Percentiles rank a stretch among this genome's conserved stretches.
phyloP scores from a whole-genome alignment of 192 early-diverging fungal species.

The Podila epicladia region DNA sequence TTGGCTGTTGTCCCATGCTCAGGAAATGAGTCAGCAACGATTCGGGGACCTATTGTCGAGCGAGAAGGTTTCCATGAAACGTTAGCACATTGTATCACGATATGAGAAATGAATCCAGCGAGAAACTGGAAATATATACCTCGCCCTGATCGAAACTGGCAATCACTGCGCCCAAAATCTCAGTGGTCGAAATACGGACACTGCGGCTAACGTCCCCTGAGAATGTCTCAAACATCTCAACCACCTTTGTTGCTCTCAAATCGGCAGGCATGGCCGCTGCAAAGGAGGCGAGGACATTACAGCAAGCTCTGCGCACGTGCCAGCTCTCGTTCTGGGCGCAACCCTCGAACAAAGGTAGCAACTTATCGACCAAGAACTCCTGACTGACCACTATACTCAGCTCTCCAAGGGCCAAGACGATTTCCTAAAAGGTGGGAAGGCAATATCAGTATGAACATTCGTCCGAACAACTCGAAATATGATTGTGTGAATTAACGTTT shows the following conservation, averaged over 20 bases:
- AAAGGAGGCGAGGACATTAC: slow-evolving; percentile 57
- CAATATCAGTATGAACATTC: background rate
- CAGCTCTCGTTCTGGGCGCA: slow-evolving; percentile 65
- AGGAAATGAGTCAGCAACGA: slow-evolving; percentile 60
- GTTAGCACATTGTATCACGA: background rate
- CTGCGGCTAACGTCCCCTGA: slow-evolving; percentile 62
- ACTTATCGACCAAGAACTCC: slow-evolving; percentile 34
- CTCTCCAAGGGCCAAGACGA: slow-evolving; percentile 45
- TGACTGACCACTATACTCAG: slow-evolving; percentile 28
- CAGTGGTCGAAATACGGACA: slow-evolving; percentile 62
- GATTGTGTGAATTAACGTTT: background rate
- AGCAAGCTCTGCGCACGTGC: slow-evolving; percentile 67
- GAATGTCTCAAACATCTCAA: slow-evolving; percentile 60
- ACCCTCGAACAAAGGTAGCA: slow-evolving; percentile 62
- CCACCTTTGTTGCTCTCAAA: slow-evolving; percentile 50
- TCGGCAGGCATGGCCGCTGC: slow-evolving; percentile 59
- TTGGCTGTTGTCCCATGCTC: slow-evolving; percentile 55
- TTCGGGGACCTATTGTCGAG: slow-evolving; percentile 54
- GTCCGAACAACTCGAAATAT: background rate
- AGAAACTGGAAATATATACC: background rate
- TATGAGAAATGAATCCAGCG: background rate
- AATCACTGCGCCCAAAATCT: slow-evolving; percentile 68
- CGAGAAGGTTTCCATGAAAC: background rate
- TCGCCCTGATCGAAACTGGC: slow-evolving; percentile 58
- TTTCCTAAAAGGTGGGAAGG: slow-evolving; percentile 29